Evolutionary conservation across 129 eudicot species (phyloP).

Genomic region (Mikania micrantha): DNA sequence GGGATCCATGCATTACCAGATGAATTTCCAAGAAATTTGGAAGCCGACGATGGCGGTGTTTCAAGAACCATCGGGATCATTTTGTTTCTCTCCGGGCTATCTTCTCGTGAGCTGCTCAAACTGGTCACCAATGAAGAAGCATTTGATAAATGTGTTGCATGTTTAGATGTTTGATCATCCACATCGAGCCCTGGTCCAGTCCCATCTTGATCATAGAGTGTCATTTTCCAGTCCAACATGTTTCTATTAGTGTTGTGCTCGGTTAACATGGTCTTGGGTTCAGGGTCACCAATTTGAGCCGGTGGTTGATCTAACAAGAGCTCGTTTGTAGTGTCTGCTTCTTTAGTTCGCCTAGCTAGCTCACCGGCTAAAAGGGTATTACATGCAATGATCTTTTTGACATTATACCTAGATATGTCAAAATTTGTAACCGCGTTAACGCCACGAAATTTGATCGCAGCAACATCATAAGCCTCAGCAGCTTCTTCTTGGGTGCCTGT

Average conservation of each 20-base stretch:
- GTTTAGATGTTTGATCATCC: slow-evolving; percentile 33
- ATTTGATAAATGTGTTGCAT: slow-evolving; percentile 40
- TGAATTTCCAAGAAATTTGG: slow-evolving; percentile 37
- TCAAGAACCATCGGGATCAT: slow-evolving; percentile 39
- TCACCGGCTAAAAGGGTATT: slow-evolving; percentile 85
- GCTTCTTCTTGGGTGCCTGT: slow-evolving; percentile 97
- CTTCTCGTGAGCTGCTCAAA: slow-evolving; percentile 69
- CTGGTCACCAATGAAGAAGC: slow-evolving; percentile 60
- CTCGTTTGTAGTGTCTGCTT: slow-evolving; percentile 16
- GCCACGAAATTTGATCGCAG: slow-evolving; percentile 85
- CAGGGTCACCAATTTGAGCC: slow-evolving; percentile 18
- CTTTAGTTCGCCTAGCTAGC: slow-evolving; percentile 64
- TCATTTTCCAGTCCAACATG: slow-evolving; percentile 64
- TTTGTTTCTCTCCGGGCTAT: slow-evolving; percentile 65
- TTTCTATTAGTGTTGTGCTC: slow-evolving; percentile 23
- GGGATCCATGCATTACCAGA: slow-evolving; percentile 56
- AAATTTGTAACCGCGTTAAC: slow-evolving; percentile 82
- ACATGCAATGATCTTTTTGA: slow-evolving; percentile 80
- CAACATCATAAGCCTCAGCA: slow-evolving; percentile 91
- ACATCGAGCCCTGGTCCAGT: slow-evolving; percentile 21
- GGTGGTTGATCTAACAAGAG: slow-evolving; percentile 9
- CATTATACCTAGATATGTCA: slow-evolving; percentile 70
- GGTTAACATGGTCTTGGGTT: slow-evolving; percentile 14
- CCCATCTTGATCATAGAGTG: slow-evolving; percentile 31
- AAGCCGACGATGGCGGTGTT: slow-evolving; percentile 41